Base-by-base conservation (phyloP, 2,329 filamentous ascomycete genomes). In the Dactylella cylindrospora region DNA sequence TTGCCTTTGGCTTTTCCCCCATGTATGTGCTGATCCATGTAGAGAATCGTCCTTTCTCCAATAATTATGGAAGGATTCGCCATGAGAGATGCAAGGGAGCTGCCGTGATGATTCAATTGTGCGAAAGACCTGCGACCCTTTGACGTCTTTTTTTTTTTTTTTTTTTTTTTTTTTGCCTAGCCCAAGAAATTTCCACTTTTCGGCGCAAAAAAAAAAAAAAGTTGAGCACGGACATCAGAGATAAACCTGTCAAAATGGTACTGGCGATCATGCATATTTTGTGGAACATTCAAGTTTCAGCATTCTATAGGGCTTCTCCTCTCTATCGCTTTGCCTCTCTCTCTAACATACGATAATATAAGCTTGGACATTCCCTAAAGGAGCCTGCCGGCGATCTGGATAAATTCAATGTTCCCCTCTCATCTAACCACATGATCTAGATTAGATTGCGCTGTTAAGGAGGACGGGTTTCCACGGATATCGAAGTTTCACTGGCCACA, bases 401-500 rank as follows among this genome's bases (percentile, higher is more conserved):
- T 53, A 53, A 53, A 61, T 53, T 52, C 47, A 44, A 52, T 13
- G 17, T 28, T 38, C 47, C 47, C 44, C 49, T 53, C 47, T 53
- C 55, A 49, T 53, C 47, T 53, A 52, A 53, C 55, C 55, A 61
- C 55, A 61, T 61, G 55, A 61, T 22, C 55, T 46, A 8, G 38
- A 50, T 59, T 40, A 36, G 40, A 52, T 61, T 54, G 51, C 29
- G 39, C 38, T 40, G 32, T 26, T n/a, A 40, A 28, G 9, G 28
- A 13, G 23, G 22, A 55, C 41, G 41, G 44, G 36, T 41, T 43
- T 13, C 46, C 36, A 47, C 32, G 46, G 39, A 28, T 40, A 41
- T 43, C 36, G 17, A 43, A 38, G 35, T 45, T 46, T 38, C 36
- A 23, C 26, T 38, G 29, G 35, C 25, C 40, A n/a, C 35, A 39